Conservation (phyloP, 2,329 filamentous ascomycete genomes). For the Botrytis aclada region DNA sequence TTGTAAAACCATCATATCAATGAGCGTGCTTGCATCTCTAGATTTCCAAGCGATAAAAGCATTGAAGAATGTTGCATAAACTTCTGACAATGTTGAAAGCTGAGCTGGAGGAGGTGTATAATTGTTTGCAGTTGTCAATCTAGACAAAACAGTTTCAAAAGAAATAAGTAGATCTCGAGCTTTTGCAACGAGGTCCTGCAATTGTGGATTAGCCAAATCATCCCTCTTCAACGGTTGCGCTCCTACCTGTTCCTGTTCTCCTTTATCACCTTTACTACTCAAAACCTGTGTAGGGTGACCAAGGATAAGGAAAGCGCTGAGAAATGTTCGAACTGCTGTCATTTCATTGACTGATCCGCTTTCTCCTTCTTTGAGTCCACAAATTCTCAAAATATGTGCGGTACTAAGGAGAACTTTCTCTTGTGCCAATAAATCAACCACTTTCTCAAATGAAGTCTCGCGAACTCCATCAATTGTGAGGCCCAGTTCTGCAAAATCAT, state of each 20-base stretch:
- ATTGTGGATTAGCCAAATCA: slow-evolving; percentile 58
- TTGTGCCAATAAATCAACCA: slow-evolving; percentile 64
- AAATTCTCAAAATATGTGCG: slow-evolving; percentile 64
- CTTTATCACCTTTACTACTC: slow-evolving; percentile 63
- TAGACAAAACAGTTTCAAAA: slow-evolving; percentile 71
- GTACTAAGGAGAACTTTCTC: slow-evolving; percentile 64
- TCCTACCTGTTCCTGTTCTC: slow-evolving; percentile 56
- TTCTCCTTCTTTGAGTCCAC: slow-evolving; percentile 65
- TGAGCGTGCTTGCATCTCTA: slow-evolving; percentile 70
- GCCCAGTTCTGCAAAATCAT: slow-evolving; percentile 62
- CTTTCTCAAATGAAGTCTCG: slow-evolving; percentile 70
- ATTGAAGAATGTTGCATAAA: slow-evolving; percentile 71
- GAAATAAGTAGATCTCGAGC: slow-evolving; percentile 72
- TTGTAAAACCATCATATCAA: slow-evolving; percentile 82
- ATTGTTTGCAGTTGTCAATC: slow-evolving; percentile 62
- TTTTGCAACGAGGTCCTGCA: slow-evolving; percentile 72
- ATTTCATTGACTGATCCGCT: slow-evolving; percentile 63
- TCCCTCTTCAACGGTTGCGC: slow-evolving; percentile 47
- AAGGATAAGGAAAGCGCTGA: slow-evolving; percentile 76
- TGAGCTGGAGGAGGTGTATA: slow-evolving; percentile 64
- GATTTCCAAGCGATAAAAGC: slow-evolving; percentile 84
- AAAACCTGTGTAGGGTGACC: slow-evolving; percentile 77
- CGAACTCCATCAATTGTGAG: slow-evolving; percentile 68
- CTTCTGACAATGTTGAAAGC: slow-evolving; percentile 60
- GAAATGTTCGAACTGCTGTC: slow-evolving; percentile 69